phyloP scores from a whole-genome alignment of 805 yeast species.

The Saccharomyces cerevisiae region DNA sequence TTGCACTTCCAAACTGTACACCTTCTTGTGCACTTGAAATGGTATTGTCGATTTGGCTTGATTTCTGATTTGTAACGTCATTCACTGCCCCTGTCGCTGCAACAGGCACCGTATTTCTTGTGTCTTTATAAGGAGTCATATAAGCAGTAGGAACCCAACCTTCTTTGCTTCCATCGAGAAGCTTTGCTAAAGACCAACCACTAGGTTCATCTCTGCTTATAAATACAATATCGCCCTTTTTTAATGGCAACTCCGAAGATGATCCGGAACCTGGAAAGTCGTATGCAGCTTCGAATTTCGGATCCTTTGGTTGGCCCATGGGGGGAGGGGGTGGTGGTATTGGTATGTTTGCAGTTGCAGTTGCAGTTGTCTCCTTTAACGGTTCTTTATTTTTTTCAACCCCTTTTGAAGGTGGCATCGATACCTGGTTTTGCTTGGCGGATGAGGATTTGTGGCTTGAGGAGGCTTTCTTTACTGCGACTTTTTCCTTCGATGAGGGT shows the following conservation, averaged over 20 bases:
- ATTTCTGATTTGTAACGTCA: not conserved
- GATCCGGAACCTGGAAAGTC: conserved; percentile 84
- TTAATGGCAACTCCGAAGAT: conserved; percentile 70
- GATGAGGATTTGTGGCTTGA: conserved; percentile 14
- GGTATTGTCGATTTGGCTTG: conserved; percentile 1
- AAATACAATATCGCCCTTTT: conserved; percentile 66
- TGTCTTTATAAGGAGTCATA: conserved; percentile 47
- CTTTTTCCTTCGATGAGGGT: conserved; percentile 3
- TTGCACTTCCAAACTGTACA: conserved; percentile 11
- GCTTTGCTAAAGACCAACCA: conserved; percentile 91
- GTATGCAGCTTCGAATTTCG: conserved; percentile 76
- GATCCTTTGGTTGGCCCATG: conserved; percentile 52
- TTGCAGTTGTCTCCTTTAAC: conserved; percentile 25
- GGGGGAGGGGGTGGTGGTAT: conserved; percentile 77
- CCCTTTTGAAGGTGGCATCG: conserved; percentile 5
- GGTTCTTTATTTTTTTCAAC: conserved; percentile 2
- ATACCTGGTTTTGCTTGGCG: conserved; percentile 14
- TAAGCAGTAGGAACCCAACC: conserved; percentile 99
- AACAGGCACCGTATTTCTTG: conserved; percentile 23
- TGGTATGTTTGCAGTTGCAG: conserved; percentile 32
- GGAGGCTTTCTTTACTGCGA: conserved; percentile 5
- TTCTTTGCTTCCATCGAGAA: conserved; percentile 63
- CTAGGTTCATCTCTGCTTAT: conserved; percentile 67
- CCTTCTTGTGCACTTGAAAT: conserved; percentile 5
- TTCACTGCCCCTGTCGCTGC: conserved; percentile 34